These are phyloP conservation scores for Cryphonectria parasitica DNA, from an alignment of 2,329 filamentous ascomycete species.

Conservation along the genomic window DNA sequence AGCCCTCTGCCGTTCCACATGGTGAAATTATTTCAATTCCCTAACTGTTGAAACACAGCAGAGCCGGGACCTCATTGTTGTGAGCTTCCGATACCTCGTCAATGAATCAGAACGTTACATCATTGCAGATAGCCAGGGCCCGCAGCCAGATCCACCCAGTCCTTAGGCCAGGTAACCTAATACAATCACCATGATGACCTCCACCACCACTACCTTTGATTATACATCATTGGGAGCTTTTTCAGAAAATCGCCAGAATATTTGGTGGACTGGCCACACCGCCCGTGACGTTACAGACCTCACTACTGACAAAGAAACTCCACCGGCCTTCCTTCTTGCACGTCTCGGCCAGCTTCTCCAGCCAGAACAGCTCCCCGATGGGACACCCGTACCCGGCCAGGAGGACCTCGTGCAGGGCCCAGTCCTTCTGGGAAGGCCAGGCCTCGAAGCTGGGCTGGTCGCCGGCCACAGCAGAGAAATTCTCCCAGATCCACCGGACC, in stretches of 20 bases:
- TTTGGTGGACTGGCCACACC: slow-evolving; percentile 38
- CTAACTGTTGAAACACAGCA: neutral
- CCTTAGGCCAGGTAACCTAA: neutral
- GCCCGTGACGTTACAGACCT: slow-evolving; percentile 49
- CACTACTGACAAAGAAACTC: slow-evolving; percentile 52
- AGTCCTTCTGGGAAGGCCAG: slow-evolving; percentile 38
- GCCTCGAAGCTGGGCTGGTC: slow-evolving; percentile 48
- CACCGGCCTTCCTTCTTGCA: slow-evolving; percentile 44
- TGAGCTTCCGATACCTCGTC: neutral
- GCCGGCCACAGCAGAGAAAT: slow-evolving; percentile 48
- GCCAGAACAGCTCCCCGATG: slow-evolving; percentile 54
- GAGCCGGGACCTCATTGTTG: neutral
- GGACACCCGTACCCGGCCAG: slow-evolving; percentile 54
- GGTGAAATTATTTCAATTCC: slow-evolving; percentile 24
- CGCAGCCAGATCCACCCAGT: neutral
- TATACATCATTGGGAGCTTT: neutral
- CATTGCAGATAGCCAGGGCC: neutral
- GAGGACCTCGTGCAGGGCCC: slow-evolving; percentile 49
- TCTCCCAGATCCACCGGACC: slow-evolving; percentile 47
- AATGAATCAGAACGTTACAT: neutral
- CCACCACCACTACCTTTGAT: neutral
- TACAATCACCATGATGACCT: neutral
- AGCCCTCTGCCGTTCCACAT: slow-evolving; percentile 21
- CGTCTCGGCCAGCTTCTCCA: slow-evolving; percentile 47
- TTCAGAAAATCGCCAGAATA: slow-evolving; percentile 27